Evolutionary conservation across 768 basidiomycete species (phyloP), one percentile per base, ranked within the genome.

Genomic region (Lactifluus piperatus): DNA sequence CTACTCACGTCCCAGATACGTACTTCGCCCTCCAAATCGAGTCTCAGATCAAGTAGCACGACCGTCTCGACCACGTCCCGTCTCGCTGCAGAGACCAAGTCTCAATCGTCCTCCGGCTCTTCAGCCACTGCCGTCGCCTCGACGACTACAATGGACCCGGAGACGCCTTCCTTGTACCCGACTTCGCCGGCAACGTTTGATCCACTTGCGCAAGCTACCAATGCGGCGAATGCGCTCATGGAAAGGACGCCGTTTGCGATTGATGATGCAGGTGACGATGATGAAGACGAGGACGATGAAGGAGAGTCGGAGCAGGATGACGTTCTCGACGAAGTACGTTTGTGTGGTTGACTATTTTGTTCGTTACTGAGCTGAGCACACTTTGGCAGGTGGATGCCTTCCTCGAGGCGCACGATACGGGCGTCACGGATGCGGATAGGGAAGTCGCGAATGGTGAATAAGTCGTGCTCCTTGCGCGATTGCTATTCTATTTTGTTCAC

Each of bases 211-310:
- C 78, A 86, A 66, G 86, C 84, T 0, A 89, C 86, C 51, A 88
- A 82, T 63, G 86, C 86, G 32, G 89, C 90, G 36, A 22, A 60
- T 29, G 60, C 60, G 30, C 77, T 92, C 47, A 86, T 94, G 86
- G 90, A 95, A 69, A 78, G 95, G 44, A 93, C 91, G 26, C 86
- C 88, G 63, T 99, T 99, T 70, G 92, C 92, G n/a, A 97, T 98
- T 60, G 97, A 99, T 68, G 92, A 94, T 71, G 91, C 86, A 4
- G 86, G 84, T 53, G 90, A 91, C 57, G 88, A 87, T 11, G 90
- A 89, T 0, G 87, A 89, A 11, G 72, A 85, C 69, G 73, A 84
- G 70, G 73, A 80, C 7, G 75, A 74, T 29, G 81, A 78, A 5
- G 83, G 81, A 27, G 75, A 74, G 14, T 82, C 78, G 51, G 84